These are phyloP conservation scores for Skeletonema tropicum DNA, from an alignment of 108 stramenopile species.

Conservation along the genomic window DNA sequence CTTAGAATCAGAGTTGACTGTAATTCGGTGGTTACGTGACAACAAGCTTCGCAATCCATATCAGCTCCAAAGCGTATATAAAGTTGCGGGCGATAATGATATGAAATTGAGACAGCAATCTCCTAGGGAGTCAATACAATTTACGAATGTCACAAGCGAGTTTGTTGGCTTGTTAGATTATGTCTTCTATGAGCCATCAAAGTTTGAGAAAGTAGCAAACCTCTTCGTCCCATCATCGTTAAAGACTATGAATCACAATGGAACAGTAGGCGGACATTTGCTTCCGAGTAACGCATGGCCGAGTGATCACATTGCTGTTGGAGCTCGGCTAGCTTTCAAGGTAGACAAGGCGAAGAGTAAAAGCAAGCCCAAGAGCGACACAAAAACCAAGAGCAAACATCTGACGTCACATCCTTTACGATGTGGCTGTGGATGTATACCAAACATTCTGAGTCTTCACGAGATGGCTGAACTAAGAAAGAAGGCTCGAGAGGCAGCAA, in stretches of 20 bases:
- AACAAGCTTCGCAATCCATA: conserved; percentile 65
- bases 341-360: background rate
- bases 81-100: conserved; percentile 9
- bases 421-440: conserved; percentile 81
- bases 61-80: conserved; percentile 69
- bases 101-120: conserved; percentile 4
- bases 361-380: background rate
- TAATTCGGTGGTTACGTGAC: conserved; percentile 78
- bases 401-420: conserved; percentile 27
- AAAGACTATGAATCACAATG: conserved; percentile 52
- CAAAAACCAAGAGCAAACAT: background rate
- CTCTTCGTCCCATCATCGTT: conserved; percentile 71
- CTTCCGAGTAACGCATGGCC: conserved; percentile 84
- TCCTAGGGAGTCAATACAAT: conserved; percentile 55
- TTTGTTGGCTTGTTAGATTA: conserved; percentile 88
- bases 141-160: conserved; percentile 84
- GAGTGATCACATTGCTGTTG: conserved; percentile 86
- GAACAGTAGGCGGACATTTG: conserved; percentile 65
- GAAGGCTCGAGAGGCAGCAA: conserved; percentile 43
- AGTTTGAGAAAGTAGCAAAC: conserved; percentile 48
- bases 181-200: conserved; percentile 56
- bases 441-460: conserved; percentile 66
- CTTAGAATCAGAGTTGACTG: conserved; percentile 22
- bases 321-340: conserved; percentile 57
- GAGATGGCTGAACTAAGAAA: conserved; percentile 85